Conservation (phyloP, 805 yeast genomes). For the Komagataella pastoris region DNA sequence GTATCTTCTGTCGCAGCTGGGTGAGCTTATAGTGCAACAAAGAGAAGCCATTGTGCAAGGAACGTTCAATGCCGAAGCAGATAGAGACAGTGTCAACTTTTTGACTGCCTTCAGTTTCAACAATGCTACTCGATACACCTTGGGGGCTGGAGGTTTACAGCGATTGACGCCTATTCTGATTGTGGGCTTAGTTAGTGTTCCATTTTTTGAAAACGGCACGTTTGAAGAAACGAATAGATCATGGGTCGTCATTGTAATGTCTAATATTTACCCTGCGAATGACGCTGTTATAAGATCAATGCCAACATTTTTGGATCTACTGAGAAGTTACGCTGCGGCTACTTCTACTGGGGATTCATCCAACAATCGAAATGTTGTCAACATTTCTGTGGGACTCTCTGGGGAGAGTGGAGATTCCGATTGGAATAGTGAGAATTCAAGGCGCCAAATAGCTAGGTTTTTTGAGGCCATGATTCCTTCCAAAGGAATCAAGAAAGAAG, state of each 20-base stretch:
- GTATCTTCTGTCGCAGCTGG: not conserved
- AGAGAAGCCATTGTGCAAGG: not conserved
- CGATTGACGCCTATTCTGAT: slow-evolving; percentile 15
- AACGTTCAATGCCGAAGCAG: slow-evolving; percentile 1
- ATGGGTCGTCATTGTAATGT: slow-evolving; percentile 53
- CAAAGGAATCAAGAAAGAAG: not conserved
- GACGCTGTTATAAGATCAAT: slow-evolving; percentile 31
- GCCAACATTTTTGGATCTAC: slow-evolving; percentile 12
- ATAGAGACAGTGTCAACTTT: slow-evolving; percentile 16
- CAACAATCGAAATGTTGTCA: not conserved
- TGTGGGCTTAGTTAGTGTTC: slow-evolving; percentile 17
- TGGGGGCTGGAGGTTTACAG: slow-evolving; percentile 8
- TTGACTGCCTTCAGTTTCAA: slow-evolving; percentile 30
- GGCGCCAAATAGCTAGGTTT: not conserved
- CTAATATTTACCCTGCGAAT: slow-evolving; percentile 31
- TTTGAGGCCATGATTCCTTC: not conserved
- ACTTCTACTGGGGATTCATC: not conserved
- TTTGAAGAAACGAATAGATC: slow-evolving; percentile 18
- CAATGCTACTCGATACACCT: slow-evolving; percentile 2
- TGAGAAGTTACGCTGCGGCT: slow-evolving; percentile 5
- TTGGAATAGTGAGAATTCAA: not conserved
- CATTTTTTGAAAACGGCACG: slow-evolving; percentile 6
- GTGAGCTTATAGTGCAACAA: not conserved
- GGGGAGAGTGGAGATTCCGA: not conserved
- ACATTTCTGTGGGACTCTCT: not conserved